Evolutionary conservation across 352 stramenopile species (phyloP).

Genomic region (Globisporangium parvum): DNA sequence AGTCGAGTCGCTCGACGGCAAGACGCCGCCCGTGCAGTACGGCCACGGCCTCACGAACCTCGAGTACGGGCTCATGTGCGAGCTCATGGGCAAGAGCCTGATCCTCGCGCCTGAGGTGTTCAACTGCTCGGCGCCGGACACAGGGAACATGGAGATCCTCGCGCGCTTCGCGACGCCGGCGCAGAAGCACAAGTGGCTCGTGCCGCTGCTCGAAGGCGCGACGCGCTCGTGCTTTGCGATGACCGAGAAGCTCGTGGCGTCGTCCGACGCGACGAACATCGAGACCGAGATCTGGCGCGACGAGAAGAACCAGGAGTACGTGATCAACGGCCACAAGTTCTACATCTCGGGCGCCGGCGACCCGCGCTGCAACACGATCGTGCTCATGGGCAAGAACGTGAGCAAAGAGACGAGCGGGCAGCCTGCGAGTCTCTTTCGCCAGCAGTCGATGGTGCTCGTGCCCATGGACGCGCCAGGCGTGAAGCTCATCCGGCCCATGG

Average conservation of each 20-base stretch:
- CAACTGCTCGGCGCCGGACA: conserved; percentile 96
- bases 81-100: conserved; percentile 91
- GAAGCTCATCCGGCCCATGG: conserved; percentile 81
- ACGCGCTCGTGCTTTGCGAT: conserved; percentile 96
- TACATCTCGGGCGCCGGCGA: conserved; percentile 96
- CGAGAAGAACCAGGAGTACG: conserved; percentile 73
- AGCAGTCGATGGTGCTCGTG: conserved; percentile 91
- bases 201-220: conserved; percentile 89
- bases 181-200: conserved; percentile 92
- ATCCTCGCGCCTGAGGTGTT: conserved; percentile 92
- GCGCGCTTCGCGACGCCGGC: conserved; percentile 87
- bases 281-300: conserved; percentile 72
- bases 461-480: conserved; percentile 89
- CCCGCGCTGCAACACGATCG: conserved; percentile 91
- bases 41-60: conserved; percentile 75
- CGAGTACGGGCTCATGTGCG: conserved; percentile 95
- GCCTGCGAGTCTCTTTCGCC: conserved; percentile 41
- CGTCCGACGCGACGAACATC: conserved; percentile 96
- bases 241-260: conserved; percentile 95
- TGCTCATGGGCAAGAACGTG: conserved; percentile 76
- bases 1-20: conserved; percentile 38
- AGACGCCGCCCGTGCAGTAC: conserved; percentile 46
- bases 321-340: conserved; percentile 95
- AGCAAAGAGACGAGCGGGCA: conserved; percentile 17
- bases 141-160: conserved; percentile 99